Conservation (phyloP, 371 early-diverging fungal genomes). For the Lichtheimia ramosa region DNA sequence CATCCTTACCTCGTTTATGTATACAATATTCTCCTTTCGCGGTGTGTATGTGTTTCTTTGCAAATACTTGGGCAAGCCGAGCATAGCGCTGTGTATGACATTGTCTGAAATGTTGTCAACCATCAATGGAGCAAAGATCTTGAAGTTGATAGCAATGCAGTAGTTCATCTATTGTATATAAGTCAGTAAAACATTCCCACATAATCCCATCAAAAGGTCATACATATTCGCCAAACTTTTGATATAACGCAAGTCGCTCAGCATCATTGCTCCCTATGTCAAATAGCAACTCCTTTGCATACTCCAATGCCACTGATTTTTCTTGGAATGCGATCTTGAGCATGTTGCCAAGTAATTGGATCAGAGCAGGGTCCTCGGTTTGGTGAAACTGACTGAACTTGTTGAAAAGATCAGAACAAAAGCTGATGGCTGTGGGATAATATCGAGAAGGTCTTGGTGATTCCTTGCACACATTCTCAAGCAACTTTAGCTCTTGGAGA, state of each 20-base stretch:
- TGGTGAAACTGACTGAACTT: conserved; percentile 34
- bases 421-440: conserved; percentile 9
- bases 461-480: conserved; percentile 25
- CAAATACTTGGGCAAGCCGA: conserved; percentile 34
- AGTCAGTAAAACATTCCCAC: neutral
- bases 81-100: conserved; percentile 21
- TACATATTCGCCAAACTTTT: conserved; percentile 29
- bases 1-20: conserved; percentile 25
- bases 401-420: conserved; percentile 42
- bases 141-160: conserved; percentile 28
- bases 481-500: conserved; percentile 22
- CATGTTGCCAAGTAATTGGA: conserved; percentile 36
- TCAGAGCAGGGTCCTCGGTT: conserved; percentile 39
- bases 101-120: conserved; percentile 11
- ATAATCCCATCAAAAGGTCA: neutral
- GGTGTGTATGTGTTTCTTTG: conserved; percentile 15
- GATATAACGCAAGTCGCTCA: conserved; percentile 25
- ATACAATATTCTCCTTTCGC: conserved; percentile 11
- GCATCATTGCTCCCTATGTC: neutral
- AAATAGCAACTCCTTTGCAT: conserved; percentile 36
- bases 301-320: conserved; percentile 20
- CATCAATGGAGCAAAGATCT: conserved; percentile 19
- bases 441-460: conserved; percentile 10
- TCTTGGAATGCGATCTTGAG: conserved; percentile 36
- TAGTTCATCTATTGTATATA: conserved; percentile 22